Conservation (phyloP, 768 basidiomycete genomes). For the Pleurotus sapidus region DNA sequence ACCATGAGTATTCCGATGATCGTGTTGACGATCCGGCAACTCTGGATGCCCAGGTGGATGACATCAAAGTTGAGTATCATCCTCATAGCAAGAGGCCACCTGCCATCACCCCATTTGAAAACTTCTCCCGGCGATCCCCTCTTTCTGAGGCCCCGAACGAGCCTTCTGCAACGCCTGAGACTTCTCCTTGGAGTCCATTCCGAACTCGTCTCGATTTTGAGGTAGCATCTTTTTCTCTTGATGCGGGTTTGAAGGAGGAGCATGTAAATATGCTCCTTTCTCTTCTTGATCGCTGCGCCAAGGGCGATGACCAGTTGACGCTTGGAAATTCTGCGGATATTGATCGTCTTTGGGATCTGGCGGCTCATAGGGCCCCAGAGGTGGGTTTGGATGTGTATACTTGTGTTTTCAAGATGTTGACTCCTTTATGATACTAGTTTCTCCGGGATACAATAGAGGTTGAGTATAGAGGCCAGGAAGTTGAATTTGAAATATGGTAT, state of each 20-base stretch:
- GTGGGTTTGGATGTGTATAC: slow-evolving; percentile 7
- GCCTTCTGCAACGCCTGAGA: background rate
- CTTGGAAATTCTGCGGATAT: slow-evolving; percentile 14
- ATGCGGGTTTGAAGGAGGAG: slow-evolving; percentile 16
- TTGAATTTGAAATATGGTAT: slow-evolving; percentile 16
- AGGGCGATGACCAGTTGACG: slow-evolving; percentile 9
- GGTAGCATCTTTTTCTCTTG: slow-evolving; percentile 20
- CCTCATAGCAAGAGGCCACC: slow-evolving; percentile 13
- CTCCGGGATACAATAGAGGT: slow-evolving; percentile 14
- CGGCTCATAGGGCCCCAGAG: slow-evolving; percentile 4
- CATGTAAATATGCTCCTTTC: slow-evolving; percentile 16
- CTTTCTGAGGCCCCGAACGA: slow-evolving; percentile 9
- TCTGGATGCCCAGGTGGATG: slow-evolving; percentile 7
- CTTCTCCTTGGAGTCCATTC: slow-evolving; percentile 23
- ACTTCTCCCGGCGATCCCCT: no score
- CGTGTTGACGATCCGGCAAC: no score
- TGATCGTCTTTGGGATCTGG: slow-evolving; percentile 15
- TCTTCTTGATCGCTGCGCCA: slow-evolving; percentile 12
- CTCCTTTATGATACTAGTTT: slow-evolving; percentile 14
- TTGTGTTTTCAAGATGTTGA: background rate
- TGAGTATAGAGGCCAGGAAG: slow-evolving; percentile 14
- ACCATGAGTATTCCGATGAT: no score
- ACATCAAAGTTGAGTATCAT: slow-evolving; percentile 25
- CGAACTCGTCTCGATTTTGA: slow-evolving; percentile 22
- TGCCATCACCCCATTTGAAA: background rate